phyloP scores from a whole-genome alignment of 1,284 basidiomycete species.

The Cryptococcus deneoformans region DNA sequence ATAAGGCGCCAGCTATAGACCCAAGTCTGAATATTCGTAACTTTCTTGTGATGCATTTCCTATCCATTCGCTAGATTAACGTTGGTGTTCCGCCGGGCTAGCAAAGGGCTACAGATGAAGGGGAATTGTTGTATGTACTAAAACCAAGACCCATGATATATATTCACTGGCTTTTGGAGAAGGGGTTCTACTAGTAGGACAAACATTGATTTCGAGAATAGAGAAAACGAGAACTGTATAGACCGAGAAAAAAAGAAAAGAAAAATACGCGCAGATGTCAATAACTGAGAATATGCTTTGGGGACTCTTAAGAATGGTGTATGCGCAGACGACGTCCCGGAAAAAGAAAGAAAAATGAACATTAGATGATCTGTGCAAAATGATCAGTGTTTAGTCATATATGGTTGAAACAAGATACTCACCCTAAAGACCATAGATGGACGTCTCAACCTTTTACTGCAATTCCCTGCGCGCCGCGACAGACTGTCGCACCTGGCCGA shows the following conservation, averaged over 20 bases:
- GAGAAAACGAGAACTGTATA: conserved; percentile 1
- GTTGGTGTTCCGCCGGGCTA: conserved; percentile 8
- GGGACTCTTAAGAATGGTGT: background rate
- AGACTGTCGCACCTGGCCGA: conserved; percentile 21
- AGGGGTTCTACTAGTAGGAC: conserved; percentile 9
- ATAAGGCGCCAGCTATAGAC: background rate
- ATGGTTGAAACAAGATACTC: background rate
- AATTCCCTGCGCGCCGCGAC: conserved; percentile 11
- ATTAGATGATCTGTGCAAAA: background rate
- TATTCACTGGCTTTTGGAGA: background rate
- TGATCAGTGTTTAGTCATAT: background rate
- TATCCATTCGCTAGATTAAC: conserved; percentile 1
- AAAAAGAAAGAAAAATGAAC: background rate
- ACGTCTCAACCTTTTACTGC: conserved; percentile 3
- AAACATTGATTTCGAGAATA: conserved; percentile 8
- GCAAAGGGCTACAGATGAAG: conserved; percentile 5
- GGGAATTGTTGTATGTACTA: conserved; percentile 3
- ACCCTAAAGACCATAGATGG: background rate
- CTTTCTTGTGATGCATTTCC: conserved; percentile 2
- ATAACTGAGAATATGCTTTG: background rate
- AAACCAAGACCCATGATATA: conserved; percentile 1
- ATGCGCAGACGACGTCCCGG: conserved; percentile 1
- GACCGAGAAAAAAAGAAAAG: conserved; percentile 1
- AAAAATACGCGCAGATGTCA: background rate
- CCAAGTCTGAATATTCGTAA: background rate